Percentiles rank a stretch among this genome's conserved stretches.
phyloP scores from a whole-genome alignment of 768 basidiomycete genomes.

The Termitomyces sp. region DNA sequence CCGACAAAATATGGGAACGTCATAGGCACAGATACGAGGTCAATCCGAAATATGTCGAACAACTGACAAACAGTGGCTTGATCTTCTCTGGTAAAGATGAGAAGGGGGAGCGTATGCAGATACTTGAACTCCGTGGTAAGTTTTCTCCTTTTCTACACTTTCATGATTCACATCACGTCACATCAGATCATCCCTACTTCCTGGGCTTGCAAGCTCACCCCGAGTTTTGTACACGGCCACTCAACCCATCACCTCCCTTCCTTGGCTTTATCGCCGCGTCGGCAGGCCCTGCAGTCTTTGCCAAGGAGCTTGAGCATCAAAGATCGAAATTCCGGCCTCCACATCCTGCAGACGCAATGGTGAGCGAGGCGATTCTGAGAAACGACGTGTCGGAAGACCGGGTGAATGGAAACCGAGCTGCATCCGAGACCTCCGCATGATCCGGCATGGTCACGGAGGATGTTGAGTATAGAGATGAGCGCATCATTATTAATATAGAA shows the following conservation, averaged over 20 bases:
- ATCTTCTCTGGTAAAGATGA: constrained; percentile 84
- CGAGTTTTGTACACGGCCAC: constrained; percentile 95
- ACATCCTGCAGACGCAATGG: constrained; percentile 72
- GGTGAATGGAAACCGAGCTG: constrained; percentile 17
- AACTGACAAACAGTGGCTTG: constrained; percentile 60
- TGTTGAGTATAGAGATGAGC: constrained; percentile 3
- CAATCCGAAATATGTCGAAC: constrained; percentile 80
- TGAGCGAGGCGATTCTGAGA: constrained; percentile 56
- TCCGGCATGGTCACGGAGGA: not conserved
- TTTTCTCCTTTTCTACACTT: constrained; percentile 10
- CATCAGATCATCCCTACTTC: constrained; percentile 87
- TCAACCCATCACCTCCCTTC: constrained; percentile 97
- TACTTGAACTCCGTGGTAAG: constrained; percentile 80
- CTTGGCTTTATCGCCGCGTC: constrained; percentile 92
- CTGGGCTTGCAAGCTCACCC: constrained; percentile 95
- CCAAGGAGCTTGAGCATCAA: constrained; percentile 72
- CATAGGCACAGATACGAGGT: constrained; percentile 96
- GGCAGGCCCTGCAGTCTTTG: constrained; percentile 41
- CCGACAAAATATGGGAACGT: constrained; percentile 85
- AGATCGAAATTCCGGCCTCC: constrained; percentile 58
- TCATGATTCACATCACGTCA: not conserved
- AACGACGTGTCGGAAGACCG: constrained; percentile 18
- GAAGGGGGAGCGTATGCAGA: constrained; percentile 95
- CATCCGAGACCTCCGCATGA: constrained; percentile 16
- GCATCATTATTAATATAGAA: constrained; percentile 5